Evolutionary conservation across 257 asterid species (phyloP), one percentile per base, ranked within the genome.

Genomic region (Solanum corneliomulleri): DNA sequence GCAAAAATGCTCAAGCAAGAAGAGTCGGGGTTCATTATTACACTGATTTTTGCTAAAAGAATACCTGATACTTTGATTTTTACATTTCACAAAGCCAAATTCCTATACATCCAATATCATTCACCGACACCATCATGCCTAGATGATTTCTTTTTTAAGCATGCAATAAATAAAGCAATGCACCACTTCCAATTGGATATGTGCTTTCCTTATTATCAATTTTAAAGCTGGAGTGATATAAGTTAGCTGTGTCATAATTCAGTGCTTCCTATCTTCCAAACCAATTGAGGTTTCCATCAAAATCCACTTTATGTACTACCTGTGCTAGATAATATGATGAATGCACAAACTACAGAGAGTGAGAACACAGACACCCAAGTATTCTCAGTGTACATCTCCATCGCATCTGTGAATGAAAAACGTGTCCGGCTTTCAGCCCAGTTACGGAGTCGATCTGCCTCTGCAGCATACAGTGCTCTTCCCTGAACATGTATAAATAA

Each of bases 391-490:
- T 97, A 97, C 98, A 93, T 97, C 91, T 97, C 98, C 96, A 97
- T 95, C 74, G 99, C 99, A 88, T 97, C 99, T 0, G 98, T 95
- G 89, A 97, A 93, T 25, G 99, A 95, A 70, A 97, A 90, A 35
- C 98, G 96, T 52, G 99, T 92, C 60, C 99, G 94, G 84, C 95
- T 94, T 85, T 97, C 99, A 33, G 99, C 98, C 99, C 99, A 97
- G 93, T 97, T 95, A 3, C 98, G 94, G 29, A 97, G 95, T 87
- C 99, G 89, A 86, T 97, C 99, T 49, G 99, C 99, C 93, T 97
- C 99, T 49, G 99, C 98, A 68, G 98, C 94, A 74, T 97, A 97
- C 42, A 97, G 88, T 21, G 99, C 99, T 84, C 33, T 31, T 31
- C 33, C 98, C 99, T 97, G 87, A n/a, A 80, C 25, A 80, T 80